Evolutionary conservation across 768 basidiomycete genomes (phyloP), one percentile per base, ranked within the genome.

Genomic region (Russula virescens): DNA sequence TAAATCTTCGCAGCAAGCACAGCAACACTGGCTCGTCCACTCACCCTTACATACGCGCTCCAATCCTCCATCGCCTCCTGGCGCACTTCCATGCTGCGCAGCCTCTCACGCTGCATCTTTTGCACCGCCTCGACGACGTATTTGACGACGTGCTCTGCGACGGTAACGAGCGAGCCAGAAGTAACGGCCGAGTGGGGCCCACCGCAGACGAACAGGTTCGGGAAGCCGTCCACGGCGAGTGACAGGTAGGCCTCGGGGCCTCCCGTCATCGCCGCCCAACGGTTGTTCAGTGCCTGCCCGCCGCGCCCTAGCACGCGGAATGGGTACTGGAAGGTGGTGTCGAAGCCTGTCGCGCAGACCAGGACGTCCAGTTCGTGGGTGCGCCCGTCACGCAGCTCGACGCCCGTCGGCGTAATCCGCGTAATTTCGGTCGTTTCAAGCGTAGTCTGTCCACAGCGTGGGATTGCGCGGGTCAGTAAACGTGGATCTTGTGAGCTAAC

Each of bases 21-120:
- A 35, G 34, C 8, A 38, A 38, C 38, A 38, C 38, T 38, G 8
- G 38, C 6, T 38, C 13, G 38, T 11, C 13, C 5, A 19, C 75
- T 61, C 62, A 82, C 83, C 71, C 84, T 81, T 28, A 85, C 67
- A 70, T 84, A 84, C 60, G 78, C 75, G 71, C 85, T 83, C 68
- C 82, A 88, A 55, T 86, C 86, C 28, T 78, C 74, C 25, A 85
- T 81, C 1, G 87, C 86, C 66, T 81, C 80, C 21, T 68, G 68
- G 71, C 84, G 85, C 18, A 80, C 79, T 58, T 85, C 82, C 31
- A 87, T 82, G 54, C 81, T 83, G 73, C 82, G 83, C 70, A 86
- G 62, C 23, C 81, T 74, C 73, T 88, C 87, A 14, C 81, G 74
- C 69, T 86, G 83, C 71, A 88, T 68, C 75, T 88, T 88, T 66